Conservation (phyloP, 225 moss, liverwort and hornwort genomes). For the Bryum argenteum region DNA sequence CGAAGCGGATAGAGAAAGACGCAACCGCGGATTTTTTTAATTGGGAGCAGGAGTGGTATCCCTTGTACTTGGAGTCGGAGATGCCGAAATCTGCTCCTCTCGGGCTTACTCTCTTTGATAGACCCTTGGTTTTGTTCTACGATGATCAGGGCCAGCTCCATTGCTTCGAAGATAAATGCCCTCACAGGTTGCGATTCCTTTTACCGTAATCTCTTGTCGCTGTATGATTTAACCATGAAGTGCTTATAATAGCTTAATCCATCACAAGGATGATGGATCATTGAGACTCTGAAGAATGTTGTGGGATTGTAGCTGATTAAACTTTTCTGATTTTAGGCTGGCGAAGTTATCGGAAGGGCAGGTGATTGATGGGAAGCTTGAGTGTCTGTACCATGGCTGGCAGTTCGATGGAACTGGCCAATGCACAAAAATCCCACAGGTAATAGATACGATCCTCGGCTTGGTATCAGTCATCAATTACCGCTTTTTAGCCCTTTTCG, state of each 20-base stretch:
- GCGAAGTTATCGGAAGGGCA: constrained; percentile 87
- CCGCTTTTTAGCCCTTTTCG: too few species aligned
- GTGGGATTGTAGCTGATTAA: neutral
- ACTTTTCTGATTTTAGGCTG: constrained; percentile 37
- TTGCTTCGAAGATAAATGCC: constrained; percentile 83
- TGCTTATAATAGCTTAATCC: too few species aligned
- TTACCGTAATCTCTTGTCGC: neutral
- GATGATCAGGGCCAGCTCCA: constrained; percentile 61
- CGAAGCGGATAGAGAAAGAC: neutral
- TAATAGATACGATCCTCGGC: neutral
- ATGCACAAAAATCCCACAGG: constrained; percentile 79
- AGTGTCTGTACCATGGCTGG: constrained; percentile 89
- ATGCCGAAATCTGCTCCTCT: constrained; percentile 65
- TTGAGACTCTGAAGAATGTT: neutral
- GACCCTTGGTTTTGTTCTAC: constrained; percentile 62
- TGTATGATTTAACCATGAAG: neutral
- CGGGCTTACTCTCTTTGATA: constrained; percentile 62
- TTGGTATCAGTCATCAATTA: too few species aligned
- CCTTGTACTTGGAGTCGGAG: constrained; percentile 57
- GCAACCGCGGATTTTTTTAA: constrained; percentile 23
- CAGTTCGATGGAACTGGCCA: constrained; percentile 72
- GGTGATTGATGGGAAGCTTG: constrained; percentile 71
- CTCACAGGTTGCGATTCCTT: constrained; percentile 50
- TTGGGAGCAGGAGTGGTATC: constrained; percentile 76
- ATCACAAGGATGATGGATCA: too few species aligned